Conservation (phyloP, 768 basidiomycete species). For the Trametes villosa region DNA sequence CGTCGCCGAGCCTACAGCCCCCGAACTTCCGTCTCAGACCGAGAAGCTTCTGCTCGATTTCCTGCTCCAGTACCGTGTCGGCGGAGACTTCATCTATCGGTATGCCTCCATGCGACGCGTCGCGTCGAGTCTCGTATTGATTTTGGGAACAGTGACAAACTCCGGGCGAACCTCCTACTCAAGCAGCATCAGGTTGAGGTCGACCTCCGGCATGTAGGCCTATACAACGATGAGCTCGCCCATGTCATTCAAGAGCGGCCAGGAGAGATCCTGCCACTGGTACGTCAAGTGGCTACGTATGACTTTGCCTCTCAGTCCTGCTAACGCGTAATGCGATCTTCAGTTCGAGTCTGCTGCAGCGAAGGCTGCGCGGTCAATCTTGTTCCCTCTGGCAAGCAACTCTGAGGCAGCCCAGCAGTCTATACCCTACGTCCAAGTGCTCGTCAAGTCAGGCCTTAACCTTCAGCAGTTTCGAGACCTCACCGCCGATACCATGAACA, state of each 20-base stretch:
- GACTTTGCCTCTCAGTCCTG: background rate
- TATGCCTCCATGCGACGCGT: slow-evolving; percentile 35
- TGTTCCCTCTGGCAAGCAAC: slow-evolving; percentile 76
- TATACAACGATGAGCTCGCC: slow-evolving; percentile 94
- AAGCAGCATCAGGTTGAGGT: slow-evolving; percentile 76
- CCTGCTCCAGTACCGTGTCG: slow-evolving; percentile 84
- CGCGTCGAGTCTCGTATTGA: background rate
- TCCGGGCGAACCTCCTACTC: slow-evolving; percentile 86
- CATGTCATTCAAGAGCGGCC: slow-evolving; percentile 90
- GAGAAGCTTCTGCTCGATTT: slow-evolving; percentile 86
- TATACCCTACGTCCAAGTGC: slow-evolving; percentile 83
- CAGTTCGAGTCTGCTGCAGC: slow-evolving; percentile 94
- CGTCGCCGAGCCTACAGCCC: slow-evolving; percentile 45
- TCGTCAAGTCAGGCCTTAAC: slow-evolving; percentile 87
- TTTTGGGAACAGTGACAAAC: slow-evolving; percentile 64
- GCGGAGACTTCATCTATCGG: slow-evolving; percentile 93
- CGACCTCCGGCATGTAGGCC: slow-evolving; percentile 50
- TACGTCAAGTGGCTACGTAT: slow-evolving; percentile 41
- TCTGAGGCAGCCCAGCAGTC: slow-evolving; percentile 49
- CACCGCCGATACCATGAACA: slow-evolving; percentile 92
- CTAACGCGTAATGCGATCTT: background rate
- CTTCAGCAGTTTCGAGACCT: slow-evolving; percentile 93
- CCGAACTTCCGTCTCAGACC: slow-evolving; percentile 79
- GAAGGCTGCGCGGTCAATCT: slow-evolving; percentile 78
- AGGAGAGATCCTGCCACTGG: slow-evolving; percentile 85